Evolutionary conservation across 495 filamentous ascomycete species (phyloP).

Genomic region (Aspergillus nanangensis): DNA sequence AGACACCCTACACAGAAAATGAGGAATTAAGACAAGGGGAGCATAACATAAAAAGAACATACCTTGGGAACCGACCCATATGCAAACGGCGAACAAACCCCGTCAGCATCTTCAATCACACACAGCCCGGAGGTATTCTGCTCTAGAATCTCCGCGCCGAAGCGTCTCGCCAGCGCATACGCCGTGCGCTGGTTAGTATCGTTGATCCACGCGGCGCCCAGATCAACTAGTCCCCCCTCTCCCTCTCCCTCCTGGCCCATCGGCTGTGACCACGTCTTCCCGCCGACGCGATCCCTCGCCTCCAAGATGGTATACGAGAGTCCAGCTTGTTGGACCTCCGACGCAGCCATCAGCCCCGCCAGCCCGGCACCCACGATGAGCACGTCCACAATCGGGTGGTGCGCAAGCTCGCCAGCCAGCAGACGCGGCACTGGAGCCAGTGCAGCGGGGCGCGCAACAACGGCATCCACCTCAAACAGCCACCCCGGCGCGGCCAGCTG

Average conservation of each 20-base stretch:
- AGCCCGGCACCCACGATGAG: slow-evolving; percentile 49
- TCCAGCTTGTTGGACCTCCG: slow-evolving; percentile 31
- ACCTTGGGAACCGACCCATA: slow-evolving; percentile 28
- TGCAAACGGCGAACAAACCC: slow-evolving; percentile 13
- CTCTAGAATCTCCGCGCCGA: slow-evolving; percentile 34
- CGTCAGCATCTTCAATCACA: slow-evolving; percentile 28
- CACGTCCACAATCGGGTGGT: no score
- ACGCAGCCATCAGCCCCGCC: slow-evolving; percentile 43
- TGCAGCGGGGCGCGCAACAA: no score
- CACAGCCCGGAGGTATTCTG: slow-evolving; percentile 36
- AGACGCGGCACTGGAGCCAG: no score
- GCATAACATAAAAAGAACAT: slow-evolving; percentile 8
- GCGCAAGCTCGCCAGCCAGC: no score
- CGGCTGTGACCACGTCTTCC: slow-evolving; percentile 31
- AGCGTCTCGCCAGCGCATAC: slow-evolving; percentile 25
- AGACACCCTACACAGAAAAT: neutral
- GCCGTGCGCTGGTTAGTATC: slow-evolving; percentile 42
- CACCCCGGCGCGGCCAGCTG: slow-evolving; percentile 23
- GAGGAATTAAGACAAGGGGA: neutral
- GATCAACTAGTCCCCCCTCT: slow-evolving; percentile 25
- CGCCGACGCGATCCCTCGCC: slow-evolving; percentile 47
- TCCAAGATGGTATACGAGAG: slow-evolving; percentile 42
- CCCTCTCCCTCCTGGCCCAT: no score
- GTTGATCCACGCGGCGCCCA: slow-evolving; percentile 53
- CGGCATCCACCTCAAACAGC: slow-evolving; percentile 34